Evolutionary conservation across 352 stramenopile genomes (phyloP).

Genomic region (Phytophthora sp.): DNA sequence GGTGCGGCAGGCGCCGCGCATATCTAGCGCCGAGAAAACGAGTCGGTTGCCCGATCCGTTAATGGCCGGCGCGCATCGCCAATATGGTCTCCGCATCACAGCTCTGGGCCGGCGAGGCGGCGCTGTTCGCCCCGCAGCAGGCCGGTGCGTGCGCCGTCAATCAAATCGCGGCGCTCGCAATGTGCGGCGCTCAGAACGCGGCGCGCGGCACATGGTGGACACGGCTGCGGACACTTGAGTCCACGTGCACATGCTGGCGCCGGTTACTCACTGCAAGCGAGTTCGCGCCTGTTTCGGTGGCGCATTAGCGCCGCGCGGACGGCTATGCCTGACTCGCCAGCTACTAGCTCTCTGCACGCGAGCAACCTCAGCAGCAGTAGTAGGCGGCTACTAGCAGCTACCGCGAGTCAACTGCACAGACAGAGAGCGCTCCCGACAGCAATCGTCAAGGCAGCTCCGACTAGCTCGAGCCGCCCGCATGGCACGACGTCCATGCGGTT

Average conservation of each 20-base stretch:
- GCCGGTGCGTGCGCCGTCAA: neutral
- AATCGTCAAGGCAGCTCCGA: too few species aligned
- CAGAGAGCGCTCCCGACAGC: too few species aligned
- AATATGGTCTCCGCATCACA: conserved; percentile 20
- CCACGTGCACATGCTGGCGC: neutral
- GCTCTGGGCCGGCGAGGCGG: neutral
- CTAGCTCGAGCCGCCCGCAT: too few species aligned
- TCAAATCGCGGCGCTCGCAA: neutral
- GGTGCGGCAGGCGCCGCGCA: conserved; percentile 2
- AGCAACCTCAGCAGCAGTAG: too few species aligned
- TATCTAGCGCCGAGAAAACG: conserved; percentile 9
- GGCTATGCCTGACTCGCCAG: conserved; percentile 3
- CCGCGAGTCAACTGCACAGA: too few species aligned
- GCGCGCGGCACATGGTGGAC: conserved; percentile 1
- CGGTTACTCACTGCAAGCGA: conserved; percentile 17
- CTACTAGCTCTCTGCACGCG: conserved; percentile 7
- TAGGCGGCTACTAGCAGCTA: neutral
- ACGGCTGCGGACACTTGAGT: conserved; percentile 19
- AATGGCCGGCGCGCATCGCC: too few species aligned
- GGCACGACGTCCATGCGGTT: neutral
- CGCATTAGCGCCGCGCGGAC: conserved; percentile 11
- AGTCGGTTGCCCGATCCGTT: too few species aligned
- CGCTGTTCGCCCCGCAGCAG: neutral
- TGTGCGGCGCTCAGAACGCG: conserved; percentile 17
- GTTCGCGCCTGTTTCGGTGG: conserved; percentile 13